Conservation (phyloP, 2,329 filamentous ascomycete species). For the Cytospora paraplurivora region DNA sequence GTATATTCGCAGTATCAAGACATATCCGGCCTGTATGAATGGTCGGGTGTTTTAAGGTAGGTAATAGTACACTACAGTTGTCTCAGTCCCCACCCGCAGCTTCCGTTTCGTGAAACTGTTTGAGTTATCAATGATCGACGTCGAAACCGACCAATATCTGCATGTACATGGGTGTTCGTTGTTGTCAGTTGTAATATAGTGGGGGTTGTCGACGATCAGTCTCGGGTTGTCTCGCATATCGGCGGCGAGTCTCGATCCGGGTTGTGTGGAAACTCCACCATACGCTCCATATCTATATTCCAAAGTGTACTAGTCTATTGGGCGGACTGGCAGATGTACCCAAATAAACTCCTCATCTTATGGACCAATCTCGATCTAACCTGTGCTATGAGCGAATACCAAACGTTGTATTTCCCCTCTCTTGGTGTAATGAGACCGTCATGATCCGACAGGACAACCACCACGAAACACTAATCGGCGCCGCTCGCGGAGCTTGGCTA, state of each 20-base stretch:
- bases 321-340: neutral
- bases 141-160: neutral
- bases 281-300: neutral
- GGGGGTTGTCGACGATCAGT: neutral
- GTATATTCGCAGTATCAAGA: too few species aligned
- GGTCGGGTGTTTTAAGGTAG: too few species aligned
- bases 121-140: neutral
- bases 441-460: neutral
- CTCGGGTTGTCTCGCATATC: neutral
- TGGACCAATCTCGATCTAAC: neutral
- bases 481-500: slow-evolving; percentile 6
- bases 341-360: neutral
- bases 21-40: too few species aligned
- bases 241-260: neutral
- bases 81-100: slow-evolving; percentile 24
- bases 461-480: neutral
- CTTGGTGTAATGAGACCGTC: neutral
- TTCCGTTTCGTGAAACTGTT: neutral
- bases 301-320: neutral
- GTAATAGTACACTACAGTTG: slow-evolving; percentile 11
- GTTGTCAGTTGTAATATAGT: neutral
- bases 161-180: neutral
- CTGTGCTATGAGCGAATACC: too few species aligned
- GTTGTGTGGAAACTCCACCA: neutral
- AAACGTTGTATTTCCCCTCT: neutral